phyloP scores from a whole-genome alignment of 176 grass and related monocot genomes.

The Pharus latifolius region DNA sequence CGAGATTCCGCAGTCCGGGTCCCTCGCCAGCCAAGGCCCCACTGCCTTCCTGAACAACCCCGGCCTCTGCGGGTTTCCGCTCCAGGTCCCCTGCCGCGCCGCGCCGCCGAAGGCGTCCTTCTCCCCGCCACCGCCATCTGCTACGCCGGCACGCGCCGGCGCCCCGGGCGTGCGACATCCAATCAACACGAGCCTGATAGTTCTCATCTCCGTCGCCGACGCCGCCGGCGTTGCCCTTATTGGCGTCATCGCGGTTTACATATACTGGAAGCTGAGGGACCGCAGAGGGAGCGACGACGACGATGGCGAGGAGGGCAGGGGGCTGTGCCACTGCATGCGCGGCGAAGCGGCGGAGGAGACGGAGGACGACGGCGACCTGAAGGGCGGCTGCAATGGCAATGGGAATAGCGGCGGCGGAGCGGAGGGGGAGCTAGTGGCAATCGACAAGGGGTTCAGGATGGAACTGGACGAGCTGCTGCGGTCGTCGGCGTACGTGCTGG shows the following conservation, averaged over 20 bases:
- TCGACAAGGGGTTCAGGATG: slow-evolving; percentile 71
- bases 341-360: background rate
- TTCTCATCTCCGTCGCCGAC: slow-evolving; percentile 59
- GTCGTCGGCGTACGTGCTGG: slow-evolving; percentile 83
- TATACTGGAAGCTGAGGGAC: slow-evolving; percentile 76
- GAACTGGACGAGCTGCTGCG: slow-evolving; percentile 85
- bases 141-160: background rate
- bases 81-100: slow-evolving; percentile 61
- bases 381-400: background rate
- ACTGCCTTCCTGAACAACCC: slow-evolving; percentile 79
- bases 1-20: slow-evolving; percentile 65
- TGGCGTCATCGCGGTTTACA: slow-evolving; percentile 55
- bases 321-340: slow-evolving; percentile 22
- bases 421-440: slow-evolving; percentile 64
- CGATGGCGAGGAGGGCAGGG: background rate
- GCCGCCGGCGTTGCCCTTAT: slow-evolving; percentile 59
- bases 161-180: slow-evolving; percentile 7
- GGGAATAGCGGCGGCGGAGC: slow-evolving; percentile 5
- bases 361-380: background rate
- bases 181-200: slow-evolving; percentile 36
- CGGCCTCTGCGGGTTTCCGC: slow-evolving; percentile 71
- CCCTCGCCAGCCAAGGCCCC: slow-evolving; percentile 71
- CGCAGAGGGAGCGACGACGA: background rate
- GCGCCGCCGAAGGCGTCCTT: background rate
- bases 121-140: background rate